These are phyloP conservation scores for Penicillium sclerotigenum DNA, from an alignment of 2,329 filamentous ascomycete genomes.

Conservation along the genomic window DNA sequence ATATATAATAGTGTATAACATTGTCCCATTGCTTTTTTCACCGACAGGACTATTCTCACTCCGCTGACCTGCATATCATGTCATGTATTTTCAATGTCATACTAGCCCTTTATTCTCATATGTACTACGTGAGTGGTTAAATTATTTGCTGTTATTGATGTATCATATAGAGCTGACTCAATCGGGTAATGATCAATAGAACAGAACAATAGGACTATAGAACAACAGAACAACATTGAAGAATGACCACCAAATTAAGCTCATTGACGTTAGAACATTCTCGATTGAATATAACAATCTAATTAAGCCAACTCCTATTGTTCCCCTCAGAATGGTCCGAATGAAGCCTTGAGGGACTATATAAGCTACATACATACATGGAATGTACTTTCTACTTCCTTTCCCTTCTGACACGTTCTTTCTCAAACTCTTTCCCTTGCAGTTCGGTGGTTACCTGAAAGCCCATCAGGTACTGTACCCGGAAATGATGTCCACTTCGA, in stretches of 20 bases:
- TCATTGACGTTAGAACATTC: background rate
- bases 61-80: conserved; percentile 1
- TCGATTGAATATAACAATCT: background rate
- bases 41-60: background rate
- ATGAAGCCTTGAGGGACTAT: background rate
- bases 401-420: background rate
- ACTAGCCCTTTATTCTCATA: background rate
- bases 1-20: background rate
- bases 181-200: background rate
- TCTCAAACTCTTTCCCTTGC: background rate
- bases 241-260: background rate
- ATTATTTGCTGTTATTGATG: background rate
- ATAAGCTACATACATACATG: background rate
- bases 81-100: background rate
- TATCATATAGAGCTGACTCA: background rate
- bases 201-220: background rate
- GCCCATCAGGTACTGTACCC: background rate
- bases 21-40: background rate
- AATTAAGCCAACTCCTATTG: background rate
- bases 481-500: background rate
- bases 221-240: background rate
- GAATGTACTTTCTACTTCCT: background rate
- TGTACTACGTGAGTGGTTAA: background rate
- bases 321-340: background rate
- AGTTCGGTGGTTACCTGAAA: background rate